Evolutionary conservation across 2,329 filamentous ascomycete genomes (phyloP).

Genomic region (Venturia aucupariae): DNA sequence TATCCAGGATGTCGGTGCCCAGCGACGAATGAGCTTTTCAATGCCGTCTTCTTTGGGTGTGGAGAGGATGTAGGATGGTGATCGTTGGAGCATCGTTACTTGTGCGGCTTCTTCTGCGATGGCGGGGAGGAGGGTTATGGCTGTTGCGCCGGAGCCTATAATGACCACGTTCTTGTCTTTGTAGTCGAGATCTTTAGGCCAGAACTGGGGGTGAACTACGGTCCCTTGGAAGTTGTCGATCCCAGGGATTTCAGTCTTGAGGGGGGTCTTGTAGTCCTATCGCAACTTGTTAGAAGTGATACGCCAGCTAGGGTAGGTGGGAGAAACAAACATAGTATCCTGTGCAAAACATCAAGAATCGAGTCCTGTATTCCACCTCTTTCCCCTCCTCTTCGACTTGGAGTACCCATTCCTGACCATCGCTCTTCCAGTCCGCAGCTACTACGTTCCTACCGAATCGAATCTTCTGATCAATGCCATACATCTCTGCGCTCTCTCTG

Average conservation of each 20-base stretch:
- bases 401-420: slow-evolving; percentile 40
- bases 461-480: slow-evolving; percentile 39
- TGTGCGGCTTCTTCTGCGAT: slow-evolving; percentile 55
- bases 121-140: slow-evolving; percentile 64
- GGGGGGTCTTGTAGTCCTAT: slow-evolving; percentile 52
- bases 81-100: slow-evolving; percentile 75
- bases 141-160: slow-evolving; percentile 71
- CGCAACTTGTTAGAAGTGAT: neutral
- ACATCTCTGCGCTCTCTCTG: slow-evolving; percentile 32
- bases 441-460: slow-evolving; percentile 34
- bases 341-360: slow-evolving; percentile 50
- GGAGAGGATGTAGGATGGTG: slow-evolving; percentile 60
- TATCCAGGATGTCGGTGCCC: slow-evolving; percentile 23
- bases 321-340: slow-evolving; percentile 53
- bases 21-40: slow-evolving; percentile 30
- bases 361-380: slow-evolving; percentile 29
- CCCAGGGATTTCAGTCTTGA: slow-evolving; percentile 55
- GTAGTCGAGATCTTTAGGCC: slow-evolving; percentile 61
- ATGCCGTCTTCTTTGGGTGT: slow-evolving; percentile 31
- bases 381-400: slow-evolving; percentile 28
- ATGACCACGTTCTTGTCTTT: slow-evolving; percentile 59
- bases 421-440: slow-evolving; percentile 35
- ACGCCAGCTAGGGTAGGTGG: neutral
- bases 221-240: slow-evolving; percentile 56
- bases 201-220: slow-evolving; percentile 64